phyloP scores from a whole-genome alignment of 2,329 filamentous ascomycete genomes.

The Monilinia vaccinii-corymbosi region DNA sequence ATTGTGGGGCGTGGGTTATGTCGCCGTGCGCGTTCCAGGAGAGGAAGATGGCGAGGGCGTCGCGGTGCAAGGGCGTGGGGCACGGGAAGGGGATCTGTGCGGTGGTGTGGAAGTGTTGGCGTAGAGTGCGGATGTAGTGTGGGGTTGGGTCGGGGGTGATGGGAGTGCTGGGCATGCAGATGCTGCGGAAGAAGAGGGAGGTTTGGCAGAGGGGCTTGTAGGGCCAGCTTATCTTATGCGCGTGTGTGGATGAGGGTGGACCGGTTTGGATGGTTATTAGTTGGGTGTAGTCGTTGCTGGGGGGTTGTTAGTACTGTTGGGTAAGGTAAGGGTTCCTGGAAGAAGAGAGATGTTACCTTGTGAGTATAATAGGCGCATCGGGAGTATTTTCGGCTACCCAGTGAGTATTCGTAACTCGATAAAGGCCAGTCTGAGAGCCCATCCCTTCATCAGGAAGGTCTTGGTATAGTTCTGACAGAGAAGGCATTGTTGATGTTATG shows the following conservation, averaged over 20 bases:
- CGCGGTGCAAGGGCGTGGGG: neutral
- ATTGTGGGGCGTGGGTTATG: neutral
- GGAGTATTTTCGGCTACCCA: neutral
- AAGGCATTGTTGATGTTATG: neutral
- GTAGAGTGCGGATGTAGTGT: neutral
- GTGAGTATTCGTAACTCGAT: neutral
- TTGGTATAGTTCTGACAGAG: neutral
- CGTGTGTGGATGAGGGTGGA: neutral
- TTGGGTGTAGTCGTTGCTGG: neutral
- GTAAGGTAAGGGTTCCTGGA: rapidly evolving
- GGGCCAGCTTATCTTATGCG: neutral
- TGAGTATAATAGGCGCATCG: neutral
- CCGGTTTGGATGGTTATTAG: neutral
- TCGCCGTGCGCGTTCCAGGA: neutral
- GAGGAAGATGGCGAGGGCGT: neutral
- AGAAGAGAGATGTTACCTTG: neutral
- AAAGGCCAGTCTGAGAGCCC: neutral
- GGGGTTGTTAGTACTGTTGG: neutral
- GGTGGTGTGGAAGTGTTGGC: neutral
- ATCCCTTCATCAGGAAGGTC: neutral
- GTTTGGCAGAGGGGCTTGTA: neutral
- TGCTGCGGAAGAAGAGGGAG: neutral
- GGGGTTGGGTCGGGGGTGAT: neutral
- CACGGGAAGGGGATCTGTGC: neutral
- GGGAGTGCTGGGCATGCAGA: neutral